phyloP scores from a whole-genome alignment of 257 asterid genomes.

The Solanum sejunctum region DNA sequence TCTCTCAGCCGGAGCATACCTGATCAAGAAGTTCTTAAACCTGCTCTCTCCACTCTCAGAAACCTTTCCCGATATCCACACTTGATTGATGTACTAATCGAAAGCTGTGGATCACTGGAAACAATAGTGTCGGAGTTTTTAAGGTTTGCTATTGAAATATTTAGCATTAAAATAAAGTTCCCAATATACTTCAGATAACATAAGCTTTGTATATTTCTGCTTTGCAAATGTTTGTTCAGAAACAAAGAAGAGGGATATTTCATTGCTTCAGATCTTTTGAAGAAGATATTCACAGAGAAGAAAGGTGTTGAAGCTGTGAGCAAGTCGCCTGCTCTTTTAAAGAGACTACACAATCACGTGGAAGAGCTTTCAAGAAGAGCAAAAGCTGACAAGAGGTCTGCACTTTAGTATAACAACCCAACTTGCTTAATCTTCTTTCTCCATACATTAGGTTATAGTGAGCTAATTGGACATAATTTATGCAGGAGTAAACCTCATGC shows the following conservation, averaged over 20 bases:
- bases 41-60: slow-evolving; percentile 76
- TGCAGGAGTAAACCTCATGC: slow-evolving; percentile 35
- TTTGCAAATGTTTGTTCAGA: slow-evolving; percentile 20
- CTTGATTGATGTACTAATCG: slow-evolving; percentile 31
- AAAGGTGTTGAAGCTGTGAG: slow-evolving; percentile 44
- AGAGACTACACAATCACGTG: slow-evolving; percentile 52
- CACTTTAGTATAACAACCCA: neutral
- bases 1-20: slow-evolving; percentile 94
- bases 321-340: slow-evolving; percentile 50
- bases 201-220: neutral
- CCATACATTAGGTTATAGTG: neutral
- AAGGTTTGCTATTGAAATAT: slow-evolving; percentile 24
- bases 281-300: slow-evolving; percentile 35
- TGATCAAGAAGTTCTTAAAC: slow-evolving; percentile 84
- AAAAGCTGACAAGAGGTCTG: slow-evolving; percentile 56
- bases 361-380: slow-evolving; percentile 70
- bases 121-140: slow-evolving; percentile 50
- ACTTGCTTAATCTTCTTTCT: neutral
- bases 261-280: slow-evolving; percentile 73
- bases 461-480: neutral
- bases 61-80: slow-evolving; percentile 78
- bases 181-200: neutral
- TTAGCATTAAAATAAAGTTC: neutral
- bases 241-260: slow-evolving; percentile 90
- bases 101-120: slow-evolving; percentile 45